Percentiles rank a stretch among this genome's conserved stretches.
Conservation (phyloP, 805 yeast species). For the Hanseniaspora mollemarum region DNA sequence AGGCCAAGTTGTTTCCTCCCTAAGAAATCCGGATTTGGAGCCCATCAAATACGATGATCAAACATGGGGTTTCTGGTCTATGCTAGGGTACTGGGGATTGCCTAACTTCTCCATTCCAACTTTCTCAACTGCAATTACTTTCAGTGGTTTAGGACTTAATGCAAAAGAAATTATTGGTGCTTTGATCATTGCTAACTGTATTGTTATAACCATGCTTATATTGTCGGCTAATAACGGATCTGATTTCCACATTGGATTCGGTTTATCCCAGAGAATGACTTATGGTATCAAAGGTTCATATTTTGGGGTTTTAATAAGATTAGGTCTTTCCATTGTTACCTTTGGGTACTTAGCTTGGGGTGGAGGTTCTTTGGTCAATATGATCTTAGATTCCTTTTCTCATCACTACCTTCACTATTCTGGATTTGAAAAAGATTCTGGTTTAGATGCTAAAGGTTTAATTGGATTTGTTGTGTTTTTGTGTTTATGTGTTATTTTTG, state of each 20-base stretch:
- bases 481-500: slow-evolving; percentile 25
- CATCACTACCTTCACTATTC: slow-evolving; percentile 23
- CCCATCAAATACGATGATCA: slow-evolving; percentile 31
- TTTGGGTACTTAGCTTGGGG: slow-evolving; percentile 33
- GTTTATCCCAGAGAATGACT: slow-evolving; percentile 30
- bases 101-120: slow-evolving; percentile 32
- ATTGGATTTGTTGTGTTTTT: slow-evolving; percentile 34
- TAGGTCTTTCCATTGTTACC: slow-evolving; percentile 32
- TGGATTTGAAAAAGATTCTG: slow-evolving; percentile 25
- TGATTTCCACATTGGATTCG: slow-evolving; percentile 31
- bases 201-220: slow-evolving; percentile 22
- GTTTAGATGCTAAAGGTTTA: slow-evolving; percentile 33
- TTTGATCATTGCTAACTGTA: slow-evolving; percentile 21
- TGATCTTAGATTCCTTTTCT: slow-evolving; percentile 25
- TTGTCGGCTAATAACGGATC: slow-evolving; percentile 26
- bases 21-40: slow-evolving; percentile 33
- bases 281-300: slow-evolving; percentile 32
- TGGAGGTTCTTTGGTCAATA: slow-evolving; percentile 31
- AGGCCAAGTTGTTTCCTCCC: slow-evolving; percentile 24
- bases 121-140: slow-evolving; percentile 30
- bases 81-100: slow-evolving; percentile 32
- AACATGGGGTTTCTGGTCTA: slow-evolving; percentile 32
- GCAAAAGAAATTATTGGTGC: slow-evolving; percentile 28
- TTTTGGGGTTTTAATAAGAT: slow-evolving; percentile 31
- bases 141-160: slow-evolving; percentile 24